These are phyloP conservation scores for Alternaria panax DNA, from an alignment of 2,329 filamentous ascomycete species.

Conservation along the genomic window DNA sequence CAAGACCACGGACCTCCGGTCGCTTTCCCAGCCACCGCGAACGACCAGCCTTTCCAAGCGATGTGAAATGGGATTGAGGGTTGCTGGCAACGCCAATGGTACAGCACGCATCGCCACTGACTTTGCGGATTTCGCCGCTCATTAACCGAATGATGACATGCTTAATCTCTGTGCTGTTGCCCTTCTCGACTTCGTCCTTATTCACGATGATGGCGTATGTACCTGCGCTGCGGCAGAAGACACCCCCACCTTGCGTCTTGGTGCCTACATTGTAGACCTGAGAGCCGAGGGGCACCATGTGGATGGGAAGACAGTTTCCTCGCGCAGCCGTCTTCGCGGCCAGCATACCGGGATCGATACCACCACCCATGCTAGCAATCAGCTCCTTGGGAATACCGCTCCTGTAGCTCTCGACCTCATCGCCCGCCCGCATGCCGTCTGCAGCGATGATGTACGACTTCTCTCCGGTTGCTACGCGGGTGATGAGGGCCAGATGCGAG, in stretches of 20 bases:
- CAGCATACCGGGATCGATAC: conserved; percentile 92
- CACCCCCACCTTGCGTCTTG: conserved; percentile 73
- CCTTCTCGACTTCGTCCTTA: conserved; percentile 77
- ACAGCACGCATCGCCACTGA: conserved; percentile 90
- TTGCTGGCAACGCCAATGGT: conserved; percentile 97
- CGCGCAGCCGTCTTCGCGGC: conserved; percentile 92
- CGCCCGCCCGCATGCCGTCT: conserved; percentile 90
- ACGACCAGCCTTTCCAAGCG: conserved; percentile 93
- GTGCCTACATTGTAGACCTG: conserved; percentile 89
- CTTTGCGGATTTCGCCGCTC: conserved; percentile 89
- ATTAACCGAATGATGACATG: conserved; percentile 87
- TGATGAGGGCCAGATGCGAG: conserved; percentile 89
- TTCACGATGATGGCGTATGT: conserved; percentile 88
- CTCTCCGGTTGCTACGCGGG: conserved; percentile 73
- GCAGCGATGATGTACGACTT: conserved; percentile 95
- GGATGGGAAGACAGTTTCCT: conserved; percentile 92
- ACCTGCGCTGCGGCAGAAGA: conserved; percentile 94
- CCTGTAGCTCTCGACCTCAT: conserved; percentile 90
- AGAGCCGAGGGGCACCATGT: conserved; percentile 96
- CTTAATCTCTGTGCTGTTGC: conserved; percentile 68
- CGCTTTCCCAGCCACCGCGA: conserved; percentile 93
- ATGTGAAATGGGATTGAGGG: conserved; percentile 84
- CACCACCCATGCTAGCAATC: conserved; percentile 89
- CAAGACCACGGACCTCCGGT: conserved; percentile 94
- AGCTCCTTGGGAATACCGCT: conserved; percentile 86